These are phyloP conservation scores for Rhizopogon vesiculosus DNA, from an alignment of 768 basidiomycete species.

Conservation along the genomic window DNA sequence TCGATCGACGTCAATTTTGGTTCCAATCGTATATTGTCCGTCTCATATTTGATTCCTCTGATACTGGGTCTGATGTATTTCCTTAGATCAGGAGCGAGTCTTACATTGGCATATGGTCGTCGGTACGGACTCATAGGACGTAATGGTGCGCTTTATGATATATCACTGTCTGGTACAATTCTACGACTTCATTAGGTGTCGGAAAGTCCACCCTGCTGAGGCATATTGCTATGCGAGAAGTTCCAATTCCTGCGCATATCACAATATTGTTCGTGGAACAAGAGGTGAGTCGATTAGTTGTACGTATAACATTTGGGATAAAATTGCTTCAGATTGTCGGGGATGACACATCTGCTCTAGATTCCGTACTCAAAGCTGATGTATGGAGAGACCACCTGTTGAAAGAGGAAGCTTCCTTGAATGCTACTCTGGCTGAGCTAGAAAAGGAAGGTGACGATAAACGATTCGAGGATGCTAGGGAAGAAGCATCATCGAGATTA, in stretches of 20 bases:
- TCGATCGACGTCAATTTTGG: constrained; percentile 96
- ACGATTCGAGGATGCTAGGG: constrained; percentile 77
- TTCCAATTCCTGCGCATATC: constrained; percentile 91
- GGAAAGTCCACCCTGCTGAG: constrained; percentile 96
- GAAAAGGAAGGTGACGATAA: constrained; percentile 76
- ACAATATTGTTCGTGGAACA: constrained; percentile 98
- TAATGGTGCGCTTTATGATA: constrained; percentile 43
- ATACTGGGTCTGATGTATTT: constrained; percentile 1
- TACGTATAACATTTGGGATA: not conserved
- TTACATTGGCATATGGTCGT: constrained; percentile 85
- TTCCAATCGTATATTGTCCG: constrained; percentile 88
- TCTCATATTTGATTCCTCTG: constrained; percentile 8
- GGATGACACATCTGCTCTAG: constrained; percentile 88
- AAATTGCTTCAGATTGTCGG: constrained; percentile 66
- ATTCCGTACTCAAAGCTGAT: constrained; percentile 98
- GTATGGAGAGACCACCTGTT: constrained; percentile 95
- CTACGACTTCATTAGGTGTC: constrained; percentile 48
- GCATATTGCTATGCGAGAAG: constrained; percentile 92
- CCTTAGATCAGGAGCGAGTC: constrained; percentile 71
- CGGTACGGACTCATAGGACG: constrained; percentile 91
- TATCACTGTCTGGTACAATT: not conserved
- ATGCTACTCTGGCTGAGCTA: constrained; percentile 64
- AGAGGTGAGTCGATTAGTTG: constrained; percentile 51
- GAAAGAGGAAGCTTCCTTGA: constrained; percentile 76
- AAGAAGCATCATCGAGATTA: constrained; percentile 76